phyloP scores from a whole-genome alignment of 163 green algal genomes.

The Chlamydomonas reinhardtii region DNA sequence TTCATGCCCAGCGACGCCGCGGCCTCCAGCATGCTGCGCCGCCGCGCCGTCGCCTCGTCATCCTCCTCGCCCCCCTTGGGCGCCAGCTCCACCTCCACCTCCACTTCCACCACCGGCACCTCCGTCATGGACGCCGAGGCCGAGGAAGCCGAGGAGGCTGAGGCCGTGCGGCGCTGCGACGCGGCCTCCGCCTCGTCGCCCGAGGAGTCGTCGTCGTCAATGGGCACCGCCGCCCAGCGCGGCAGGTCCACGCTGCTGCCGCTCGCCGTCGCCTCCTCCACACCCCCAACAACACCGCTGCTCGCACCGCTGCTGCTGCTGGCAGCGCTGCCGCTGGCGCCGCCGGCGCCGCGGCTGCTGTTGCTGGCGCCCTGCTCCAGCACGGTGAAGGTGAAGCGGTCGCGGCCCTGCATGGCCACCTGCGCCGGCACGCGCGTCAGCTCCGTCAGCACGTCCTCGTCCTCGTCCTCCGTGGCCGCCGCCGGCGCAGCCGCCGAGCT shows the following conservation, averaged over 20 bases:
- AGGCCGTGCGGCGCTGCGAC: too few species aligned
- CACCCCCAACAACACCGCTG: not conserved
- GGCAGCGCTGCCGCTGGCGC: not conserved
- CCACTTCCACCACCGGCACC: conserved; percentile 28
- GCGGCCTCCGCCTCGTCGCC: conserved; percentile 26
- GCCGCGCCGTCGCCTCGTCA: not conserved
- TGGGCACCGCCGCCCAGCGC: conserved; percentile 3
- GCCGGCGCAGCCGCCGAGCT: not conserved
- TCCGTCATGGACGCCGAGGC: not conserved
- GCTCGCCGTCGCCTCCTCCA: not conserved
- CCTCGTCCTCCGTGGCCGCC: conserved; percentile 18
- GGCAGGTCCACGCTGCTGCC: conserved; percentile 20
- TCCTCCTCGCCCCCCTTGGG: not conserved
- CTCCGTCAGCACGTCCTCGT: conserved; percentile 43
- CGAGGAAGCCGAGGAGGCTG: not conserved
- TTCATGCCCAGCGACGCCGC: not conserved
- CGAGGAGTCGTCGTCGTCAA: not conserved
- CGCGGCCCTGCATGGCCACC: conserved; percentile 52
- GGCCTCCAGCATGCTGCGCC: not conserved
- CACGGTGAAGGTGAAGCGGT: conserved; percentile 51
- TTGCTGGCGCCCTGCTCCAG: conserved; percentile 4
- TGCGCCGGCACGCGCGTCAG: conserved; percentile 51
- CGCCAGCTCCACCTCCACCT: not conserved
- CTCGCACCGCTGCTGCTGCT: not conserved
- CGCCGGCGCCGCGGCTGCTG: not conserved